phyloP scores from a whole-genome alignment of 208 protist species.

The Eutreptiella sp. region DNA sequence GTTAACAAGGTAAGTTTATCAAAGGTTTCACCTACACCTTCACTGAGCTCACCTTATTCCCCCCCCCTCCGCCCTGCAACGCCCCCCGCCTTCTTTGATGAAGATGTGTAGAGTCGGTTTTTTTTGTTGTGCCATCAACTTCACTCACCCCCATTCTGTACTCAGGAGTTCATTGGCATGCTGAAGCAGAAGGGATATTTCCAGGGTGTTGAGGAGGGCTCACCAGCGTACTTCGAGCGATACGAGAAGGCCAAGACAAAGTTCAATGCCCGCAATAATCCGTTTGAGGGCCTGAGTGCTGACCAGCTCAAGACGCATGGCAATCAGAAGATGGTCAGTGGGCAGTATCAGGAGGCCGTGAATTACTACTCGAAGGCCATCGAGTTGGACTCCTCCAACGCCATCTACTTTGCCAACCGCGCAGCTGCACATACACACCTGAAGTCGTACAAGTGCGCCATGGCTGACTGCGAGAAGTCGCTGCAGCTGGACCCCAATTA shows the following conservation, averaged over 20 bases:
- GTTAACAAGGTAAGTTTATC: too few relatives aligned
- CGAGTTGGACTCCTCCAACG: slow-evolving; percentile 70
- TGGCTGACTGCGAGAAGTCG: slow-evolving; percentile 77
- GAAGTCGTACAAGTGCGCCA: slow-evolving; percentile 72
- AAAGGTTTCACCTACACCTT: too few relatives aligned
- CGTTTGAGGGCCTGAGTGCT: slow-evolving; percentile 72
- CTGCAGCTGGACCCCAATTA: slow-evolving; percentile 72
- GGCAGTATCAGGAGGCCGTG: slow-evolving; percentile 84
- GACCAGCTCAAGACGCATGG: slow-evolving; percentile 85
- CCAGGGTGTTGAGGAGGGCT: slow-evolving; percentile 58
- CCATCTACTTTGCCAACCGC: slow-evolving; percentile 78
- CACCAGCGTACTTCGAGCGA: slow-evolving; percentile 60
- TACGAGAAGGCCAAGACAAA: slow-evolving; percentile 70
- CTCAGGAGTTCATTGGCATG: slow-evolving; percentile 65
- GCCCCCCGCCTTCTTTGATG: too few relatives aligned
- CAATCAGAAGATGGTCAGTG: slow-evolving; percentile 76
- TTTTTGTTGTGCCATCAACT: too few relatives aligned
- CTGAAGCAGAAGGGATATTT: slow-evolving; percentile 82
- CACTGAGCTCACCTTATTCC: too few relatives aligned
- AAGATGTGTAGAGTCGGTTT: too few relatives aligned
- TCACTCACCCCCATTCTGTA: too few relatives aligned
- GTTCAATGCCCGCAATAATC: slow-evolving; percentile 79
- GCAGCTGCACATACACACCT: slow-evolving; percentile 79
- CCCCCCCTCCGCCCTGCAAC: too few relatives aligned
- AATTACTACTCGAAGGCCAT: slow-evolving; percentile 84